Percentiles rank a stretch among this genome's conserved stretches.
Conservation (phyloP, 345 rosid species). For the Kandelia obovata region DNA sequence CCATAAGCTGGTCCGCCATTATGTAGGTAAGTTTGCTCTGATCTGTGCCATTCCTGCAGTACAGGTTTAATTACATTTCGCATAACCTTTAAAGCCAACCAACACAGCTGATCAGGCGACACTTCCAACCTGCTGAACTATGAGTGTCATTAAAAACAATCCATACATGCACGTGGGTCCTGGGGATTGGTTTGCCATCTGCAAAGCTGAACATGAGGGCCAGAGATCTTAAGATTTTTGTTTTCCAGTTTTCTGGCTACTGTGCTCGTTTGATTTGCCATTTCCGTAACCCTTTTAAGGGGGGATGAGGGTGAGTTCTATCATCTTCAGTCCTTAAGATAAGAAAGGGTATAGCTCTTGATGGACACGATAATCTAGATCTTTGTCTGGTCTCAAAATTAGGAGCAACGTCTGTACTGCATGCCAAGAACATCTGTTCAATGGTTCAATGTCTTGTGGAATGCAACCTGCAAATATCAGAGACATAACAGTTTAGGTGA, state of each 20-base stretch:
- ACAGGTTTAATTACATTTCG: not conserved
- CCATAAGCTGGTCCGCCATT: not conserved
- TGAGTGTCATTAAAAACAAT: not conserved
- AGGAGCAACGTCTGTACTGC: not conserved
- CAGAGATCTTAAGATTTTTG: too few relatives aligned
- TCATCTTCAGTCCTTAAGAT: too few relatives aligned
- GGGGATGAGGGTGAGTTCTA: too few relatives aligned
- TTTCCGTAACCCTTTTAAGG: too few relatives aligned
- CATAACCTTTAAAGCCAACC: not conserved
- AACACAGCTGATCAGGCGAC: not conserved
- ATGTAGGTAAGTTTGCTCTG: not conserved
- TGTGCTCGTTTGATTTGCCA: too few relatives aligned
- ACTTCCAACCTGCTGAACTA: not conserved
- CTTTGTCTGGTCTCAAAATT: not conserved
- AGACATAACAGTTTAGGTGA: not conserved
- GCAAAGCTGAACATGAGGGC: too few relatives aligned
- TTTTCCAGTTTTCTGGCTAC: too few relatives aligned
- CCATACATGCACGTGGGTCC: too few relatives aligned
- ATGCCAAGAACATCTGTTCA: slow-evolving; percentile 2
- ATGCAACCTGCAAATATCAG: slow-evolving; percentile 25
- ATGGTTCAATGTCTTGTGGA: slow-evolving; percentile 25
- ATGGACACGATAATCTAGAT: not conserved
- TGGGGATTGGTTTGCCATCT: too few relatives aligned
- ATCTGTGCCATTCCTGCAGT: not conserved
- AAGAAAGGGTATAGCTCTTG: not conserved